Percentiles rank a stretch among this genome's conserved stretches.
phyloP scores from a whole-genome alignment of 1,284 basidiomycete genomes.

The Leccinum pachyderme region DNA sequence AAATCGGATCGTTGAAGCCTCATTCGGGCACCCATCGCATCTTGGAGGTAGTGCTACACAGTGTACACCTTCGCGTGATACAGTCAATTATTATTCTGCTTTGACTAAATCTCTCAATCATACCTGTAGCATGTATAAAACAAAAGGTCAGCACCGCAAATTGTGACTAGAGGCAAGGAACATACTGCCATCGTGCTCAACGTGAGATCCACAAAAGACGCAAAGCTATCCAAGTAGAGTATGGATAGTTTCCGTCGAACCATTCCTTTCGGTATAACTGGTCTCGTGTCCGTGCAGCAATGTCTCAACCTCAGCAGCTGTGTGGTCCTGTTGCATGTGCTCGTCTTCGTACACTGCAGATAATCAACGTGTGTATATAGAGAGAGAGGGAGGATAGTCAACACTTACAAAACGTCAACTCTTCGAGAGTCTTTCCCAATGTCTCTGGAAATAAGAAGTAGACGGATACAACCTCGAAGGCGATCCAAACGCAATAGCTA shows the following conservation, averaged over 20 bases:
- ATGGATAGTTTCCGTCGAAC: not conserved
- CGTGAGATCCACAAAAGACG: not conserved
- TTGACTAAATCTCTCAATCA: too few species aligned
- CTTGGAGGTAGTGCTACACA: too few species aligned
- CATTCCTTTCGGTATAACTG: not conserved
- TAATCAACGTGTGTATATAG: too few species aligned
- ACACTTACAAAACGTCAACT: conserved; percentile 56
- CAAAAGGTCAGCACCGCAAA: not conserved
- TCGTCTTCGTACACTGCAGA: conserved; percentile 13
- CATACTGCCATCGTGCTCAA: not conserved
- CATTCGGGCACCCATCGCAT: too few species aligned
- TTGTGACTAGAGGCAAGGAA: not conserved
- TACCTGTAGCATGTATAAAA: too few species aligned
- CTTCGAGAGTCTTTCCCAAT: conserved; percentile 51
- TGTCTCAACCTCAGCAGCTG: not conserved
- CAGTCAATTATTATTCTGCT: too few species aligned
- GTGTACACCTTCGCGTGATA: too few species aligned
- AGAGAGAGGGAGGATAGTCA: not conserved
- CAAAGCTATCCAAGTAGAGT: not conserved
- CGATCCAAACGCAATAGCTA: conserved; percentile 43
- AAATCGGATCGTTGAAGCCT: too few species aligned
- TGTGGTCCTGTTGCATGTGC: not conserved
- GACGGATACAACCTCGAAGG: conserved; percentile 46
- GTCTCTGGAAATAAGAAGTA: conserved; percentile 58
- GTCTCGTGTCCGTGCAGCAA: not conserved